phyloP scores from a whole-genome alignment of 176 grass and related monocot genomes.

The Saccharum spontaneum region DNA sequence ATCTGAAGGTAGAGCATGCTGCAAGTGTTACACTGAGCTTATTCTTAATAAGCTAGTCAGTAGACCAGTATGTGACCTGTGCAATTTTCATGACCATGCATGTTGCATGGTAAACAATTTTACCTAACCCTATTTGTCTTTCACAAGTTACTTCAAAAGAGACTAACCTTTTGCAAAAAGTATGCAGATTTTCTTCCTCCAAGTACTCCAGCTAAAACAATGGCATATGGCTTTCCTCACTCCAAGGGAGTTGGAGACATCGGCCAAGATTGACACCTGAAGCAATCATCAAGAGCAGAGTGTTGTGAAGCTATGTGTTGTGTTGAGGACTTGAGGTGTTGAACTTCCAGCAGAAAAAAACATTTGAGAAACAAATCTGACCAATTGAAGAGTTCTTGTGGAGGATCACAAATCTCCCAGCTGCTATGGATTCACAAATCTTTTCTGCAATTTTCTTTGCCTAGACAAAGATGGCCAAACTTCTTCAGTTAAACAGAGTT shows the following conservation, averaged over 20 bases:
- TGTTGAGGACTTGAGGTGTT: background rate
- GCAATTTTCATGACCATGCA: background rate
- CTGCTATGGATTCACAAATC: background rate
- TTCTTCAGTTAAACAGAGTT: background rate
- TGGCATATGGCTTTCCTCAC: background rate
- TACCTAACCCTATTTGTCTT: background rate
- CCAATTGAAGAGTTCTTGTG: background rate
- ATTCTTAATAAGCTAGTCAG: conserved; percentile 50
- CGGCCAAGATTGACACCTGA: background rate
- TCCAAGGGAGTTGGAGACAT: background rate
- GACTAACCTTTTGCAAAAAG: background rate
- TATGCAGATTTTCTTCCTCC: background rate
- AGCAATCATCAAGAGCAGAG: background rate
- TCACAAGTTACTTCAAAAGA: background rate
- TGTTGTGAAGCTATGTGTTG: background rate
- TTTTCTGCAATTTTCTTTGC: background rate
- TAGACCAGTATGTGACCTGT: conserved; percentile 44
- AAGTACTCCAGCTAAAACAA: background rate
- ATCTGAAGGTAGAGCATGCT: conserved; percentile 53
- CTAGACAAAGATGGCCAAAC: background rate
- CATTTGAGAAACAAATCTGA: background rate
- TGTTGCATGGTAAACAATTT: background rate
- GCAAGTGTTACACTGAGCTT: conserved; percentile 53
- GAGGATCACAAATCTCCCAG: background rate
- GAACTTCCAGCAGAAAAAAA: background rate